Conservation (phyloP, 2,329 filamentous ascomycete species). For the Beauveria bassiana region DNA sequence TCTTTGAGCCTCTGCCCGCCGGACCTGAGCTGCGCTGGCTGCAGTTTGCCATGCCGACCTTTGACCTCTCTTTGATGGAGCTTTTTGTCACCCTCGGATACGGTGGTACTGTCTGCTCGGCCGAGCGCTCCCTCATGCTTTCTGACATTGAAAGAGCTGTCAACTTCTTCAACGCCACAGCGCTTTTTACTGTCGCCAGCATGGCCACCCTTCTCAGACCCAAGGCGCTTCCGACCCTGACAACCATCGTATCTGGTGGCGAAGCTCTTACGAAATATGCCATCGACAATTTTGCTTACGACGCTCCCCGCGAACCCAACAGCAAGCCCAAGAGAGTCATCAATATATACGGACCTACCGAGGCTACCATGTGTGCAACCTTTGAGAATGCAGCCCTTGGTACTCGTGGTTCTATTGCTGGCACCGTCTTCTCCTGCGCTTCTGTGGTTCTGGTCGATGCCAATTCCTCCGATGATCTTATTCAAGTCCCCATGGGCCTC, state of each 20-base stretch:
- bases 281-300: slow-evolving; percentile 11
- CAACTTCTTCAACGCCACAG: slow-evolving; percentile 10
- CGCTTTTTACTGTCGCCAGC: slow-evolving; percentile 9
- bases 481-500: slow-evolving; percentile 7
- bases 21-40: slow-evolving; percentile 11
- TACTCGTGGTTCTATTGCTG: slow-evolving; percentile 9
- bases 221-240: slow-evolving; percentile 9
- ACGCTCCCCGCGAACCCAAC: slow-evolving; percentile 2
- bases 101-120: slow-evolving; percentile 11
- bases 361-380: slow-evolving; percentile 10
- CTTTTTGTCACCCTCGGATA: slow-evolving; percentile 8
- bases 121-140: slow-evolving; percentile 11
- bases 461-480: background rate
- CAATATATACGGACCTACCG: slow-evolving; percentile 11
- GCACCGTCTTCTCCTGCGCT: slow-evolving; percentile 5
- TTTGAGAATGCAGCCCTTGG: background rate
- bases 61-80: slow-evolving; percentile 12
- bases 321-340: slow-evolving; percentile 7
- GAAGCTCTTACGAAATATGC: slow-evolving; percentile 8
- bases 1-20: slow-evolving; percentile 1
- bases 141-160: slow-evolving; percentile 9
- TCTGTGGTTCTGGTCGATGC: slow-evolving; percentile 9
- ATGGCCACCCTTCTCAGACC: slow-evolving; percentile 11
- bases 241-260: slow-evolving; percentile 8
- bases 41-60: slow-evolving; percentile 11